Conservation (phyloP, 768 basidiomycete genomes). For the Collybiopsis luxurians region DNA sequence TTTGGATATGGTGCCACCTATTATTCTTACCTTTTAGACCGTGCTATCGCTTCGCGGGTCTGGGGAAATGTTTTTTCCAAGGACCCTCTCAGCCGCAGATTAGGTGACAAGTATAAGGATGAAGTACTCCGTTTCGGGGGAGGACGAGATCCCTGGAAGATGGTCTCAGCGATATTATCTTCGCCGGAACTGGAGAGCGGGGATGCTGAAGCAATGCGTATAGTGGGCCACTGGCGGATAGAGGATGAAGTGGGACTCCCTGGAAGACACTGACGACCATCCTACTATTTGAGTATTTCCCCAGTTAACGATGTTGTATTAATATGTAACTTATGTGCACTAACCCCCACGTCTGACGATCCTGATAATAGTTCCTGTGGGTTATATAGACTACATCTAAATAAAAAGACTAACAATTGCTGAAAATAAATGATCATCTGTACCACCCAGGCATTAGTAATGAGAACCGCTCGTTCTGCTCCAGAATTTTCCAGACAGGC, state of each 20-base stretch:
- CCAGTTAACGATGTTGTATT: not conserved
- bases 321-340: not conserved
- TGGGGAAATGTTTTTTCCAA: conserved; percentile 73
- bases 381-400: no score
- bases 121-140: conserved; percentile 83
- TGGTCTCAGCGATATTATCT: conserved; percentile 73
- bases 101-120: conserved; percentile 79
- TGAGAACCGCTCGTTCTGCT: conserved; percentile 1
- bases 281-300: not conserved
- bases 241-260: conserved; percentile 66
- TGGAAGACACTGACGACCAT: conserved; percentile 49
- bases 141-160: conserved; percentile 90
- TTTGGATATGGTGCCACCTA: conserved; percentile 98
- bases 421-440: no score
- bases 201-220: conserved; percentile 79
- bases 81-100: conserved; percentile 65
- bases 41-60: conserved; percentile 92
- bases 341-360: not conserved
- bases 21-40: conserved; percentile 96
- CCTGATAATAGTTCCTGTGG: no score
- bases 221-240: conserved; percentile 87
- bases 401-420: no score
- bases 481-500: conserved; percentile 15
- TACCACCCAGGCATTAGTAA: no score
- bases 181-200: conserved; percentile 67